Percentiles rank a stretch among this genome's conserved stretches.
These are phyloP conservation scores for Xylaria cubensis DNA, from an alignment of 495 filamentous ascomycete species.

Conservation along the genomic window DNA sequence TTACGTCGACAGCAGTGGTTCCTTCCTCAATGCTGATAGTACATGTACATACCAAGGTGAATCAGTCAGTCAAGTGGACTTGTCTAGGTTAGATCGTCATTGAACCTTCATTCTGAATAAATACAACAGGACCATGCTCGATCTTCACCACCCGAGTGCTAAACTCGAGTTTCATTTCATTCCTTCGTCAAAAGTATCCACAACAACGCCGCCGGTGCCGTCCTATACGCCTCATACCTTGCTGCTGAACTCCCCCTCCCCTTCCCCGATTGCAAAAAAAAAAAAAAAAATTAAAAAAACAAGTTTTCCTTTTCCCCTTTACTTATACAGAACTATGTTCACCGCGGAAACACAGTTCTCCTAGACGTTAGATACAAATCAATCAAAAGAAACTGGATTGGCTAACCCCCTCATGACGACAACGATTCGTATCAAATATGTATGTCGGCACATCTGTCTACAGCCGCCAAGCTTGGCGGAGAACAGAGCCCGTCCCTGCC, in stretches of 20 bases:
- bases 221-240: constrained; percentile 10
- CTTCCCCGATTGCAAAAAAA: not conserved
- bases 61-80: not conserved
- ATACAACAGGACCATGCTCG: not conserved
- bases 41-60: not conserved
- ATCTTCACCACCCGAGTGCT: not conserved
- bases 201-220: not conserved
- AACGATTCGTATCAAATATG: not conserved
- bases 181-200: not conserved
- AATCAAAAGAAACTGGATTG: not conserved
- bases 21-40: not conserved
- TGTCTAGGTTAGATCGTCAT: not conserved
- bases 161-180: not conserved
- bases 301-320: not conserved
- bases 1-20: not conserved
- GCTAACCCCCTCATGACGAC: not conserved
- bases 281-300: no score
- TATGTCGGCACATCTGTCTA: not conserved
- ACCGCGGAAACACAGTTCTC: not conserved
- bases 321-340: constrained; percentile 23
- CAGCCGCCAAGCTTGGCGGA: not conserved
- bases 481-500: not conserved
- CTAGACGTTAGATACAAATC: constrained; percentile 11
- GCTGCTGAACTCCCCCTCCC: not conserved
- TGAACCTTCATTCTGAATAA: not conserved